Conservation (phyloP, 1,139 yeast genomes). For the Spencermartinsiella ligniputridi region DNA sequence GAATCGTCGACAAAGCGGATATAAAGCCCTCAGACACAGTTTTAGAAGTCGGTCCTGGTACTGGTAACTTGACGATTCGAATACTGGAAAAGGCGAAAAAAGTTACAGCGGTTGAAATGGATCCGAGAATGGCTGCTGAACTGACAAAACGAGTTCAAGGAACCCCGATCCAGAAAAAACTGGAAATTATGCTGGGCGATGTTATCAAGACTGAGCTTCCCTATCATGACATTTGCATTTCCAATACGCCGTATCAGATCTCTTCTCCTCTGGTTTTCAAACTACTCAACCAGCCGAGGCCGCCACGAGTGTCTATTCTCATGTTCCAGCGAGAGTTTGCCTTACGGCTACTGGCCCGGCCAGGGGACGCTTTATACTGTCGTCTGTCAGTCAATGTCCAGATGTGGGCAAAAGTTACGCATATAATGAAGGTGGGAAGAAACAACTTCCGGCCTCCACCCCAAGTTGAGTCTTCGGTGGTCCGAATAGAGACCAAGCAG, state of each 20-base stretch:
- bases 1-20: constrained; percentile 94
- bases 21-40: constrained; percentile 90
- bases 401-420: constrained; percentile 99
- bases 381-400: constrained; percentile 94
- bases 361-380: constrained; percentile 91
- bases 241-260: constrained; percentile 96
- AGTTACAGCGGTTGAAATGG: constrained; percentile 96
- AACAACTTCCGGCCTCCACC: constrained; percentile 99
- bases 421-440: constrained; percentile 96
- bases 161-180: constrained; percentile 83
- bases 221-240: constrained; percentile 90
- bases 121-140: constrained; percentile 99
- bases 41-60: constrained; percentile 98
- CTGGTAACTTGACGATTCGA: constrained; percentile 93
- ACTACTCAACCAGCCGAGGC: constrained; percentile 81
- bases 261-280: constrained; percentile 96
- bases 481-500: constrained; percentile 80
- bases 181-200: constrained; percentile 90
- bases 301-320: constrained; percentile 90
- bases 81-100: constrained; percentile 87
- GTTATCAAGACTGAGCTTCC: constrained; percentile 95
- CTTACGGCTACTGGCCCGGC: constrained; percentile 83
- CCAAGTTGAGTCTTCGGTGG: constrained; percentile 95
- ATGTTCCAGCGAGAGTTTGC: constrained; percentile 99
- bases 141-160: constrained; percentile 96